A percentile compares a stretch with the other conserved stretches of the same genome.
These are phyloP conservation scores for Talaromyces albobiverticillius DNA, from an alignment of 2,329 filamentous ascomycete genomes.

Conservation along the genomic window DNA sequence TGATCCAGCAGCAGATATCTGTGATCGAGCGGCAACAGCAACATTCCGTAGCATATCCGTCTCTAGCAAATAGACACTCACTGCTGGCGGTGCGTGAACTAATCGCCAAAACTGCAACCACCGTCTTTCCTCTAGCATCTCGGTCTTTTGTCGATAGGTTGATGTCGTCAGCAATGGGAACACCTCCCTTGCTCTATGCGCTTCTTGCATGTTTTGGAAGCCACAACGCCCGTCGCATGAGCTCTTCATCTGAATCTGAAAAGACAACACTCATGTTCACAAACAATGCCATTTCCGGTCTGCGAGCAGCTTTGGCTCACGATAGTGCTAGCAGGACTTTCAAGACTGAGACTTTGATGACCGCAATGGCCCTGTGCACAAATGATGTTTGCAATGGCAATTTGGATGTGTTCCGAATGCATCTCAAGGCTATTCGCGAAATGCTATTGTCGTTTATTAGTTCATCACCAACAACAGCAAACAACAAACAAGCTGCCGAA, in stretches of 20 bases:
- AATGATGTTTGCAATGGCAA: slow-evolving; percentile 35
- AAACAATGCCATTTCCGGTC: slow-evolving; percentile 24
- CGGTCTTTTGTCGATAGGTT: slow-evolving; percentile 23
- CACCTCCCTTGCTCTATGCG: slow-evolving; percentile 26
- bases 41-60: not conserved
- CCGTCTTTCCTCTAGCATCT: slow-evolving; percentile 27
- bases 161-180: slow-evolving; percentile 23
- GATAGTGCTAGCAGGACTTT: slow-evolving; percentile 11
- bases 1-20: not conserved
- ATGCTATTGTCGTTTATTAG: slow-evolving; percentile 16
- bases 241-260: slow-evolving; percentile 14
- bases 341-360: slow-evolving; percentile 24
- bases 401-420: slow-evolving; percentile 24
- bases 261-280: slow-evolving; percentile 26
- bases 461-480: slow-evolving; percentile 18
- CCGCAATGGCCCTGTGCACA: slow-evolving; percentile 30
- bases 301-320: slow-evolving; percentile 21
- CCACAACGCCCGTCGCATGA: slow-evolving; percentile 27
- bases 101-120: slow-evolving; percentile 24
- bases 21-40: not conserved
- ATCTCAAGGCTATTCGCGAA: slow-evolving; percentile 25
- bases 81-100: slow-evolving; percentile 26
- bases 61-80: slow-evolving; percentile 17
- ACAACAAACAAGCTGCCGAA: not conserved
- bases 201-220: slow-evolving; percentile 27